Evolutionary conservation across 257 asterid genomes (phyloP).

Genomic region (Solanum chaucha): DNA sequence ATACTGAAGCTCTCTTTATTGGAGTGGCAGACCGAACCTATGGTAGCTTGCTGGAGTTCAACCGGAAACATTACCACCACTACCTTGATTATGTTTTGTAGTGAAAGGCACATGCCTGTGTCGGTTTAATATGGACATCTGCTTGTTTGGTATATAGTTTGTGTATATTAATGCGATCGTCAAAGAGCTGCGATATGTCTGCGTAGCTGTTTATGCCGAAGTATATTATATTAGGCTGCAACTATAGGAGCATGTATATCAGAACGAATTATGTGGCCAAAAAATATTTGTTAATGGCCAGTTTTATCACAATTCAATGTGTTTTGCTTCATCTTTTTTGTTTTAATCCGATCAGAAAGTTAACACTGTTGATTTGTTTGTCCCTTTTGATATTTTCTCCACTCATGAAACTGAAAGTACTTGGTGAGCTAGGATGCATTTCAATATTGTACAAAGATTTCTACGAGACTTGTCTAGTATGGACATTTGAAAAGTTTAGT

Average conservation of each 20-base stretch:
- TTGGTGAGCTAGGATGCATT: neutral
- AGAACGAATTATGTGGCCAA: neutral
- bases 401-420: neutral
- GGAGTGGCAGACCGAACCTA: conserved; percentile 69
- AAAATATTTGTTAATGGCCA: neutral
- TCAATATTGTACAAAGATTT: neutral
- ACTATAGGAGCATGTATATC: conserved; percentile 1
- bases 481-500: neutral
- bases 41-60: conserved; percentile 70
- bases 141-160: neutral
- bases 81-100: conserved; percentile 35
- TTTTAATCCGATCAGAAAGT: neutral
- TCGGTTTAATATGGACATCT: neutral
- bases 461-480: neutral
- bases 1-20: conserved; percentile 54
- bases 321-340: neutral
- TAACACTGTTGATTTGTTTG: neutral
- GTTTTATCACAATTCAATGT: neutral
- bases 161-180: neutral
- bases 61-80: conserved; percentile 18
- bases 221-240: neutral
- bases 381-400: neutral
- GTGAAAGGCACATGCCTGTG: neutral
- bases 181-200: neutral
- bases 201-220: neutral